Base-by-base conservation (phyloP, 2,329 filamentous ascomycete species). In the Pezicula radicicola region DNA sequence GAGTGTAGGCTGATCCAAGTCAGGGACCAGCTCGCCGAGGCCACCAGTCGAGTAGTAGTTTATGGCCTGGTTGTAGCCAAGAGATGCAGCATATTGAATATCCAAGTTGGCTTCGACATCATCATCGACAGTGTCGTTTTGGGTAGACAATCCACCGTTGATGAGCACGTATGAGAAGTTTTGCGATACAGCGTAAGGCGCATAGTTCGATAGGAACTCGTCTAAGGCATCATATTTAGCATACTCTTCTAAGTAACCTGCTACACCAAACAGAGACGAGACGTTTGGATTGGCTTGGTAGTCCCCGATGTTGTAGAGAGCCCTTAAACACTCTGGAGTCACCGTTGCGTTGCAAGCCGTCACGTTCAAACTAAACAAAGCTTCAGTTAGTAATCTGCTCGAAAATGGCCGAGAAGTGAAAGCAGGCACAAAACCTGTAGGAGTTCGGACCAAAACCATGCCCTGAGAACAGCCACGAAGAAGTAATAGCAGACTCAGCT, bases 261-360 rank as follows among this genome's bases (percentile, higher is more conserved):
- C 59, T 16, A 90, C 83, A n/a, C 85, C 87, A 47, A 85, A 80
- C 52, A 77, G 80, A 51, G 86, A 85, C 0, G 71, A 86, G 21
- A 49, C 54, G 9, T 48, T 48, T 15, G 58, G 49, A 19, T 55
- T 39, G 75, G 81, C 61, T 74, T 80, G 10, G 25, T 62, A 61
- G 84, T 79, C 19, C 67, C 83, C 65, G 56, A 68, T 59, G 27
- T 64, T 66, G 51, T 71, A 71, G 27, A 71, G 55, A 30, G 54
- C 57, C 28, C 63, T 50, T 2, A 71, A 58, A 44, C 68, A 72
- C 4, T 51, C 54, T 16, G 68, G 67, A 4, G 68, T 70, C 21
- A 70, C 65, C 10, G 60, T 60, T 15, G 49, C 40, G 33, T 67
- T 64, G 53, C 66, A 71, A 21, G 53, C 48, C 46, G 55, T 49